These are phyloP conservation scores for Penicillium cosmopolitanum DNA, from an alignment of 495 filamentous ascomycete genomes.

Conservation along the genomic window DNA sequence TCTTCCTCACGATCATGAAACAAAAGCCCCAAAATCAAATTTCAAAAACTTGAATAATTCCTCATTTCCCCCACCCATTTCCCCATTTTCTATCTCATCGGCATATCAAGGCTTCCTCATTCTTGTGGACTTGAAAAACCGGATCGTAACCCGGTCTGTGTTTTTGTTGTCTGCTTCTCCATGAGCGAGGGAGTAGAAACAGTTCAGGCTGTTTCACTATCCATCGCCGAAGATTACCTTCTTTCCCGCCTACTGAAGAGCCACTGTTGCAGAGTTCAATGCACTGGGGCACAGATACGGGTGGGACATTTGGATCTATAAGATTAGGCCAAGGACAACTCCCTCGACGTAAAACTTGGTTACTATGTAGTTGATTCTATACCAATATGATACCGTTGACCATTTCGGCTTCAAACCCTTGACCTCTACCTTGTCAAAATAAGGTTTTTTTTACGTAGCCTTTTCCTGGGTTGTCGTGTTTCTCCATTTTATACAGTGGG, in stretches of 20 bases:
- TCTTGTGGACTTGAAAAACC: slow-evolving; percentile 30
- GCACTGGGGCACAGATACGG: slow-evolving; percentile 95
- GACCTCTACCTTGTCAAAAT: neutral
- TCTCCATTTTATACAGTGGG: neutral
- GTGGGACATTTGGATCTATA: slow-evolving; percentile 62
- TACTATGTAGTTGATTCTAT: too few species aligned
- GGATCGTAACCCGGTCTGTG: slow-evolving; percentile 25
- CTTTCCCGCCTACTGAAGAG: slow-evolving; percentile 79
- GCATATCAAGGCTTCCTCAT: slow-evolving; percentile 51
- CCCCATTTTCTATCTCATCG: slow-evolving; percentile 22
- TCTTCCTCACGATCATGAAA: slow-evolving; percentile 10
- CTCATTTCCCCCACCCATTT: slow-evolving; percentile 10
- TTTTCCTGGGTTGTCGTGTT: neutral
- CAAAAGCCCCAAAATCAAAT: slow-evolving; percentile 16
- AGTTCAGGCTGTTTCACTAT: slow-evolving; percentile 9
- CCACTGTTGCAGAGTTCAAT: slow-evolving; percentile 70
- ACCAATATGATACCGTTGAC: too few species aligned
- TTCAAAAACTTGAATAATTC: slow-evolving; percentile 13
- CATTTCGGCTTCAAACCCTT: too few species aligned
- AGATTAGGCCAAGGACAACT: neutral
- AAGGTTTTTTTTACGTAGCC: neutral
- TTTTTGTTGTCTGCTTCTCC: slow-evolving; percentile 27
- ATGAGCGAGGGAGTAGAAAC: slow-evolving; percentile 51
- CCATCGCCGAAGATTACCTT: slow-evolving; percentile 44
- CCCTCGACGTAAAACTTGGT: too few species aligned